These are phyloP conservation scores for Cucurbita moschata DNA, from an alignment of 306 rosid species.

Conservation along the genomic window DNA sequence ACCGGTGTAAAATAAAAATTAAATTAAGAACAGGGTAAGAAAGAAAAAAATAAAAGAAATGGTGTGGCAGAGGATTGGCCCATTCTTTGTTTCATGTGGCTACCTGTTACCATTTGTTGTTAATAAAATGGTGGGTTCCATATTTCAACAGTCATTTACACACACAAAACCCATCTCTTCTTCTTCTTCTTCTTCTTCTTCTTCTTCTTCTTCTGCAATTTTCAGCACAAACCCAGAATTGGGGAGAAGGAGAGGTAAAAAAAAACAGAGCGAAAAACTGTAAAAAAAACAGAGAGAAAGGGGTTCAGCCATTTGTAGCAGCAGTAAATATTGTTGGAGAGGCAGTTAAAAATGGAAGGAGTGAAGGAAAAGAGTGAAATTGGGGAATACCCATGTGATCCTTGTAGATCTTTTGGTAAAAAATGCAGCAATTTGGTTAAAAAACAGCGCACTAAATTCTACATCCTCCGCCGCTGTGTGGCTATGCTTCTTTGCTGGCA, in stretches of 20 bases:
- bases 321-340: background rate
- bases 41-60: background rate
- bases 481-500: conserved; percentile 12
- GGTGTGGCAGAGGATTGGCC: conserved; percentile 3
- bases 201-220: background rate
- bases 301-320: too few relatives aligned
- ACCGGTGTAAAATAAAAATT: background rate
- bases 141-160: background rate
- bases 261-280: background rate
- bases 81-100: conserved; percentile 3
- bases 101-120: background rate
- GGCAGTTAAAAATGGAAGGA: background rate
- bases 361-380: background rate
- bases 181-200: background rate
- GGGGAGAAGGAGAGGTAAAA: background rate
- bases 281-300: background rate
- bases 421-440: conserved; percentile 10
- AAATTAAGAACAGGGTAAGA: background rate
- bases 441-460: conserved; percentile 9
- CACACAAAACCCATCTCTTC: background rate
- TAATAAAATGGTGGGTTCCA: conserved; percentile 1
- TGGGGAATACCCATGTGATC: background rate
- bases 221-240: background rate
- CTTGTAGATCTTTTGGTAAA: background rate
- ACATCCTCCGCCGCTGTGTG: conserved; percentile 11